Base-by-base conservation (phyloP, 495 filamentous ascomycete species). In the Aspergillus heteromorphus region DNA sequence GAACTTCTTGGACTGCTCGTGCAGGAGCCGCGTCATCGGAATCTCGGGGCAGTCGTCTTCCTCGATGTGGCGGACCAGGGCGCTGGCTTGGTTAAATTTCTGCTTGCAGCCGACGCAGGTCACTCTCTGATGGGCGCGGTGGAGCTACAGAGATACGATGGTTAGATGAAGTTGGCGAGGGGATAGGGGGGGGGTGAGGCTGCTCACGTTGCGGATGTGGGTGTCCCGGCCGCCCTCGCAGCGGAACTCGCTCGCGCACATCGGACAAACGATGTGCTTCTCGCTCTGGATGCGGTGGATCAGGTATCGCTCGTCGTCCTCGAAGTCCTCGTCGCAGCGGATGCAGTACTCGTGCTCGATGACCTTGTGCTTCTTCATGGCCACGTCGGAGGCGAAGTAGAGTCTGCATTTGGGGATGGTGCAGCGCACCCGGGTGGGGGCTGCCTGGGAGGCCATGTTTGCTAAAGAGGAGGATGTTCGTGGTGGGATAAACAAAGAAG, bases 351-450 rank as follows among this genome's bases (percentile, higher is more conserved):
- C 68, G 49, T 83, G 80, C 0, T 73, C 57, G 9, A 56, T 23
- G 0, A 50, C 49, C 53, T 83, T 83, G 64, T 85, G 81, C 1
- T 59, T 51, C 23, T 65, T 69, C 72, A 83, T 74, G 1, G 64
- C 65, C 6, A 62, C 53, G 8, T 54, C 50, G 2, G 65, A 70
- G 45, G 82, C 75, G 65, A 95, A 95, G 3, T 73, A 69, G 48
- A 69, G 81, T 0, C 74, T 74, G 64, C 89, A 95, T 17, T 78
- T 79, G 81, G 8, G 79, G 78, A n/a, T n/a, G n/a, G n/a, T n/a
- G 67, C 88, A 91, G 19, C 68, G 72, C 51, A 79, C 77, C 34
- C 49, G 53, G 36, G 10, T 30, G 10, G 36, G 20, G 2, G 40
- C 27, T 2, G 48, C 11, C 23, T 27, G 23, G 23, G 7, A 27